Evolutionary conservation across 2,329 filamentous ascomycete genomes (phyloP).

Genomic region (Talaromyces islandicus): DNA sequence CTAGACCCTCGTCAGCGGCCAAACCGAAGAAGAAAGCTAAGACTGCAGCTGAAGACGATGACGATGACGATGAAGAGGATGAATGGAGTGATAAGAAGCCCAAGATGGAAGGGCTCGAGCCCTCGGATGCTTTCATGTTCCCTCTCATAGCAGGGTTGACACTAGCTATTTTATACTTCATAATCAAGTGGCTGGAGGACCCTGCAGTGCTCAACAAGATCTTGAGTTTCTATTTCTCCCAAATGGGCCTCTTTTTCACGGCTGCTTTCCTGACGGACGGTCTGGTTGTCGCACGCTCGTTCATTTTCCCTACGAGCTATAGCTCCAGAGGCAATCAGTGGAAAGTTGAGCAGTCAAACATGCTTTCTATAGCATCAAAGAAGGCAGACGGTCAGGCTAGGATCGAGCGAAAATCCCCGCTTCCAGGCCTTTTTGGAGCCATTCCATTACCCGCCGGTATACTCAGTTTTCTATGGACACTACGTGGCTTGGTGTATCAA

Average conservation of each 20-base stretch:
- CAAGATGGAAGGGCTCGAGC: slow-evolving; percentile 62
- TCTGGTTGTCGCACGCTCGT: slow-evolving; percentile 57
- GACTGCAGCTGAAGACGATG: slow-evolving; percentile 13
- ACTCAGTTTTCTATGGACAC: slow-evolving; percentile 41
- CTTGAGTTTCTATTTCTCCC: slow-evolving; percentile 75
- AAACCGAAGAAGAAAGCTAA: slow-evolving; percentile 45
- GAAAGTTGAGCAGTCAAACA: slow-evolving; percentile 30
- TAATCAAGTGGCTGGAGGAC: slow-evolving; percentile 84
- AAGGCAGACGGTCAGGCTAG: slow-evolving; percentile 4
- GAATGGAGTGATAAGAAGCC: slow-evolving; percentile 50
- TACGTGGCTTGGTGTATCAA: slow-evolving; percentile 43
- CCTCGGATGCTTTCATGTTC: slow-evolving; percentile 77
- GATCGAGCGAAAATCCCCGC: slow-evolving; percentile 38
- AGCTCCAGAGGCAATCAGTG: slow-evolving; percentile 46
- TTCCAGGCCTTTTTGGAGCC: slow-evolving; percentile 45
- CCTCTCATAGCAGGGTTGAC: slow-evolving; percentile 69
- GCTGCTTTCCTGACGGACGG: slow-evolving; percentile 67
- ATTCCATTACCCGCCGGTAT: slow-evolving; percentile 39
- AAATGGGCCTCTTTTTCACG: slow-evolving; percentile 72
- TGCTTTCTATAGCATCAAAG: slow-evolving; percentile 20
- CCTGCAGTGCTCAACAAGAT: slow-evolving; percentile 75
- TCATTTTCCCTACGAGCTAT: slow-evolving; percentile 72
- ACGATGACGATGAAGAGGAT: slow-evolving; percentile 41
- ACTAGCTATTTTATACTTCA: slow-evolving; percentile 72
- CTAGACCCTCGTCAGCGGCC: slow-evolving; percentile 73